These are phyloP conservation scores for Thelonectria blattea DNA, from an alignment of 2,329 filamentous ascomycete species.

Conservation along the genomic window DNA sequence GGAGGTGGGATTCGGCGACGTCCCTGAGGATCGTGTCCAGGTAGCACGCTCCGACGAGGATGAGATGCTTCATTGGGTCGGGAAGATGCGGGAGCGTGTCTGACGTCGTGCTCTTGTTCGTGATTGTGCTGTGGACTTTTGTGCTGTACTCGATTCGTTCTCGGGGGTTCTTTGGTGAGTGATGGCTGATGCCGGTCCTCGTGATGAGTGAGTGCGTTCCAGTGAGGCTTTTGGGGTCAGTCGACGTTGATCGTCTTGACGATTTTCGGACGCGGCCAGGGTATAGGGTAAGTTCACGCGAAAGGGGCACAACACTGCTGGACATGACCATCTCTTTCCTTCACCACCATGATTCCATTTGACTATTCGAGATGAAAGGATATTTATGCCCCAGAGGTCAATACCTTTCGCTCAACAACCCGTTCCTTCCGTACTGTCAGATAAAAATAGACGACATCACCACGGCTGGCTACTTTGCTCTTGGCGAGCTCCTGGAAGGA, in stretches of 20 bases:
- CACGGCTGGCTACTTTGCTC: neutral
- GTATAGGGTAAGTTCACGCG: neutral
- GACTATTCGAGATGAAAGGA: too few relatives aligned
- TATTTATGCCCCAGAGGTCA: too few relatives aligned
- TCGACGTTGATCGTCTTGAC: neutral
- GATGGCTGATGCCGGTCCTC: neutral
- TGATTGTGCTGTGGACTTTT: neutral
- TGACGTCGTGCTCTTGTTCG: neutral
- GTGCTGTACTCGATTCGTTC: neutral
- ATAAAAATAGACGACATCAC: neutral
- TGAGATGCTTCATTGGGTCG: constrained; percentile 58
- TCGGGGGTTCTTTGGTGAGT: neutral
- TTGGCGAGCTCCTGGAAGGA: constrained; percentile 3
- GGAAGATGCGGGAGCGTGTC: neutral
- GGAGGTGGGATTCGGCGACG: constrained; percentile 37
- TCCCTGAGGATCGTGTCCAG: constrained; percentile 73
- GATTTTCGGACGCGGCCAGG: too few relatives aligned
- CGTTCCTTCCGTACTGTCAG: too few relatives aligned
- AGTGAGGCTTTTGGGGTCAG: neutral
- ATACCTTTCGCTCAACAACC: too few relatives aligned
- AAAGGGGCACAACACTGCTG: neutral
- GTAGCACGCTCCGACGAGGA: constrained; percentile 72
- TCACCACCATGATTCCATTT: too few relatives aligned
- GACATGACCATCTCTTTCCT: too few relatives aligned
- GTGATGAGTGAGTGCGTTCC: too few relatives aligned